Conservation (phyloP, 768 basidiomycete genomes). For the Lactarius tabidus region DNA sequence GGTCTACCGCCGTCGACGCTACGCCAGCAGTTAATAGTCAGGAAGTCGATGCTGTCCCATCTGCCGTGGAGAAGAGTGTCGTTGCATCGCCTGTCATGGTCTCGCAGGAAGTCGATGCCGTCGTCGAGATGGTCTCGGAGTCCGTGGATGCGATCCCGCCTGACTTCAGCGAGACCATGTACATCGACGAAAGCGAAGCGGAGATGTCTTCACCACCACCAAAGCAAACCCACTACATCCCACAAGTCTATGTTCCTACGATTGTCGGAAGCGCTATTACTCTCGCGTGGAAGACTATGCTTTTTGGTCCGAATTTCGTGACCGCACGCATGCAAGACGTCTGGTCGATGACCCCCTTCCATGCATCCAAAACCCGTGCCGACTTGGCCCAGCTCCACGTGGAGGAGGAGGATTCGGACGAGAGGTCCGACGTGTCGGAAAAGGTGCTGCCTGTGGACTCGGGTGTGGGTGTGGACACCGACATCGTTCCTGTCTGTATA, state of each 20-base stretch:
- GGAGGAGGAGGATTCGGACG: slow-evolving; percentile 16
- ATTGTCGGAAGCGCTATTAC: slow-evolving; percentile 29
- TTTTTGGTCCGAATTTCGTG: slow-evolving; percentile 33
- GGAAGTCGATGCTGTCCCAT: slow-evolving; percentile 44
- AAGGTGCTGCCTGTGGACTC: slow-evolving; percentile 19
- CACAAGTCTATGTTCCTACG: slow-evolving; percentile 30
- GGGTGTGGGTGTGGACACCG: slow-evolving; percentile 27
- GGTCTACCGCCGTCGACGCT: slow-evolving; percentile 49
- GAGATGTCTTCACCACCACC: slow-evolving; percentile 16
- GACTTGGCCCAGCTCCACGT: slow-evolving; percentile 10
- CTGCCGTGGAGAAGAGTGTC: slow-evolving; percentile 33
- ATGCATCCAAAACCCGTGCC: slow-evolving; percentile 11
- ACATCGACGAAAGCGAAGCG: slow-evolving; percentile 17
- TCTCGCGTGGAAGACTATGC: slow-evolving; percentile 33
- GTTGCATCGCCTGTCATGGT: slow-evolving; percentile 29
- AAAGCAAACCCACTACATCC: slow-evolving; percentile 24
- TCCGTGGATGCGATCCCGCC: slow-evolving; percentile 25
- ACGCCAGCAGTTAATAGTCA: slow-evolving; percentile 43
- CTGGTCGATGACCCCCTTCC: slow-evolving; percentile 30
- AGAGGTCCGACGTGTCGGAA: slow-evolving; percentile 20
- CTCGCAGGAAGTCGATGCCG: slow-evolving; percentile 27
- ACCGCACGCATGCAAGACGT: slow-evolving; percentile 34
- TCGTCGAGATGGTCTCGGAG: slow-evolving; percentile 12
- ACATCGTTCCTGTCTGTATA: slow-evolving; percentile 47
- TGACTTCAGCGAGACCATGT: slow-evolving; percentile 22